Evolutionary conservation across 768 basidiomycete genomes (phyloP), one percentile per base, ranked within the genome.

Genomic region (Kwoniella pini): DNA sequence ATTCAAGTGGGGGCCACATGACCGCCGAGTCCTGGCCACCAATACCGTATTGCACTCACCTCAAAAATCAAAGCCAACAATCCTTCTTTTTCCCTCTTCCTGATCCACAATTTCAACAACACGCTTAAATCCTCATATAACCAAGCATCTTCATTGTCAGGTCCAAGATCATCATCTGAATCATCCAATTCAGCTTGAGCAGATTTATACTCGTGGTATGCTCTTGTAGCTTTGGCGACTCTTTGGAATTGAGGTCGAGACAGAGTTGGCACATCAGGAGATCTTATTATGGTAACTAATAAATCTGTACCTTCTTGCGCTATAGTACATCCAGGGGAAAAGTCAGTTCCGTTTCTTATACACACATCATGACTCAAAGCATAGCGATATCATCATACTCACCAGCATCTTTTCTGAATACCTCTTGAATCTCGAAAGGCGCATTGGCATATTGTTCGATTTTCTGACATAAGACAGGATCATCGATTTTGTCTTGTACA

Each of bases 121-220:
- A 96, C 82, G 62, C 84, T 85, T 54, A 97, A 80, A 77, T 99
- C 96, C 77, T 98, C 95, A 64, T 89, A 89, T 30, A 99, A 79
- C 96, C 96, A 99, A 7, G 89, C 95, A 71, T 96, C 93, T 45
- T 99, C 96, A 72, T 94, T 87, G 57, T 86, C 84, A 1, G 95
- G 94, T 0, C 93, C 95, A 38, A 94, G 88, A 58, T 96, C 91
- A 70, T 92, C 81, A 68, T 94, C 93, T 2, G 93, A 96, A 75
- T 93, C 91, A 21, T 82, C 82, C 54, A 88, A 71, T 5, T 81
- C 78, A 52, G 84, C 85, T 42, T 83, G 84, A 54, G 86, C 80
- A 51, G 80, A 82, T 67, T 85, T 68, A 80, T 97, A 98, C n/a
- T 82, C 80, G 13, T 81, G 81, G 80, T 96, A 91, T 1, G 91